Base-by-base conservation (phyloP, 2,329 filamentous ascomycete genomes). In the Saccharata proteae region DNA sequence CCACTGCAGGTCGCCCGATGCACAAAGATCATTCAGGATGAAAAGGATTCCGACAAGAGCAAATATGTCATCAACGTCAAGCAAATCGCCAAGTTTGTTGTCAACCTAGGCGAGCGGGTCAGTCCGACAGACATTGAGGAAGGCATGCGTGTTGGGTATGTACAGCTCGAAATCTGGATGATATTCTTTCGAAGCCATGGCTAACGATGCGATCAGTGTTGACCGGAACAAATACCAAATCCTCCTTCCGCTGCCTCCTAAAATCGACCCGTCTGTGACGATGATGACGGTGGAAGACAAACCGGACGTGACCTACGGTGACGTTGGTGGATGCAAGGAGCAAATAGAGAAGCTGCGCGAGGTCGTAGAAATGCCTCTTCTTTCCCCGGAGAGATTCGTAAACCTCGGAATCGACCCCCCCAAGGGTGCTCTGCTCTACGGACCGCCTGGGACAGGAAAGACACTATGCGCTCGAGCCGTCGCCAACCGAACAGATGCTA, bases 281-380 rank as follows among this genome's bases (percentile, higher is more conserved):
- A 98, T 98, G 90, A 98, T 98, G 90, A 96, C 90, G 30, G 90
- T 98, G 42, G 90, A 98, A 66, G 90, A 98, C 65, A 98, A 98
- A 69, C 90, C 90, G 11, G 90, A 98, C 57, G 90, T 98, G 39
- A 98, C 90, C 40, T 98, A 98, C 49, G 90, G 90, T 46, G 90
- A 98, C 65, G 88, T 98, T 23, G 90, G 90, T 61, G 90, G 90
- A 35, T 96, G 86, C 73, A 98, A 98, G 63, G 90, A 98, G 61
- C 90, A 98, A 62, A 93, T 98, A 23, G 90, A 98, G 69, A 98
- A 98, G 71, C 73, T 98, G 44, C 74, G 90, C 57, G 90, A 98
- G 62, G 90, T 98, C 32, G 90, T 98, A 35, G 90, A 98, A 63
- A 96, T 96, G 84, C 90, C 90, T 8, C 67, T 98, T 33, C 68